Evolutionary conservation across 306 rosid genomes (phyloP).

Genomic region (Spatholobus suberectus): DNA sequence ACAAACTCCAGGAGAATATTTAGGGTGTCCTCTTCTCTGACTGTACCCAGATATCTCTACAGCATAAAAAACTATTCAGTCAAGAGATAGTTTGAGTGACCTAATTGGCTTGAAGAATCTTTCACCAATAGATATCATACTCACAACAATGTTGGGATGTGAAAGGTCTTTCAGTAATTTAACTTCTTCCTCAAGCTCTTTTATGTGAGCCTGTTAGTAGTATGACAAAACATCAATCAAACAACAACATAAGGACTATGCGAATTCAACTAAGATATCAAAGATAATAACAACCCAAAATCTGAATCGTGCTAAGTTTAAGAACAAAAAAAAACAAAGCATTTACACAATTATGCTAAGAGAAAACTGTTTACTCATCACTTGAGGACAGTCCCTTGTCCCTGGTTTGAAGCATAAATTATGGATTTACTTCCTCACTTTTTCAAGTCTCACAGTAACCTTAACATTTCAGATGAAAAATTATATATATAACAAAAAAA

Average conservation of each 20-base stretch:
- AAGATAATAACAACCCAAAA: neutral
- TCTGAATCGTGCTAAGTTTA: constrained; percentile 18
- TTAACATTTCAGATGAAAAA: neutral
- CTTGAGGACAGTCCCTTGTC: neutral
- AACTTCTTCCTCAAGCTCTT: constrained; percentile 99
- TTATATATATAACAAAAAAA: neutral
- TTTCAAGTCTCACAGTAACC: neutral
- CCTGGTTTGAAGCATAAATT: neutral
- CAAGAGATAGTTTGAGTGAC: constrained; percentile 37
- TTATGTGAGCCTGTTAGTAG: constrained; percentile 77
- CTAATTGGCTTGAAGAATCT: constrained; percentile 26
- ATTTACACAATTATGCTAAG: neutral
- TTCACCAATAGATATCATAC: constrained; percentile 52
- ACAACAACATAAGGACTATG: constrained; percentile 15
- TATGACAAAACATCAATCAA: constrained; percentile 41
- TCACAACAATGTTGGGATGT: constrained; percentile 97
- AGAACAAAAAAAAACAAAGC: neutral
- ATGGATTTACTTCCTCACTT: neutral
- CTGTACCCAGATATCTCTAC: constrained; percentile 97
- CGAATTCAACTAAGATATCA: constrained; percentile 6
- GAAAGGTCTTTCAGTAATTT: constrained; percentile 93
- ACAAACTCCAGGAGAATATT: constrained; percentile 97
- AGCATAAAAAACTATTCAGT: constrained; percentile 40
- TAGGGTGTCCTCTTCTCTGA: constrained; percentile 87
- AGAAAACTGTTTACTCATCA: neutral